Conservation (phyloP, 768 basidiomycete species). For the Tylopilus intermedius region DNA sequence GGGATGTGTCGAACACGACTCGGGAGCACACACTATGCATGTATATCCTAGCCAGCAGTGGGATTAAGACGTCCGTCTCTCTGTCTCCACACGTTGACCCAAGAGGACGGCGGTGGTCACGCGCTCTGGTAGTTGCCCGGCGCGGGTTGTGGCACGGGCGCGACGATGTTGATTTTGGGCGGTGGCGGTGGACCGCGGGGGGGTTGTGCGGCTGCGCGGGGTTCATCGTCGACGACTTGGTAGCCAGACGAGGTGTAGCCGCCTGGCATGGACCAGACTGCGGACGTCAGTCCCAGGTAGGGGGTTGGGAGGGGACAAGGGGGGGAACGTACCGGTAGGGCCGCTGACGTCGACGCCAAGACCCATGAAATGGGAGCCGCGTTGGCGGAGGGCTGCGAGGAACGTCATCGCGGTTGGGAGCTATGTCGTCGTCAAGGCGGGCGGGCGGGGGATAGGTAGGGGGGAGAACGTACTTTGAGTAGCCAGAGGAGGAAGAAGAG, state of each 20-base stretch:
- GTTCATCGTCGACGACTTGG: constrained; percentile 53
- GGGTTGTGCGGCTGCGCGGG: constrained; percentile 12
- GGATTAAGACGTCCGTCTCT: background rate
- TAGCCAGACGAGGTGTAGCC: constrained; percentile 56
- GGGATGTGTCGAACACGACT: background rate
- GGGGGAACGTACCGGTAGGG: constrained; percentile 45
- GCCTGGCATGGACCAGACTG: constrained; percentile 79
- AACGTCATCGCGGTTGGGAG: constrained; percentile 57
- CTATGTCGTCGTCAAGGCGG: constrained; percentile 27
- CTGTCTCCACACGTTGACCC: background rate
- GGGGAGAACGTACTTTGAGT: constrained; percentile 43
- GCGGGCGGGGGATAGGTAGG: no score
- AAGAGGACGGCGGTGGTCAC: background rate
- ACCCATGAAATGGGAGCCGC: constrained; percentile 52
- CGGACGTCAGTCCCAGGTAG: background rate
- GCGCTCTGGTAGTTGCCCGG: constrained; percentile 27
- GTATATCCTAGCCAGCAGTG: background rate
- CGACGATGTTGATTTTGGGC: constrained; percentile 10
- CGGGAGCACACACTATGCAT: background rate
- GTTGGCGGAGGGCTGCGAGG: constrained; percentile 47
- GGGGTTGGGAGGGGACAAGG: background rate
- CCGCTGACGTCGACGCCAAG: constrained; percentile 49
- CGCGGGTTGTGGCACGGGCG: constrained; percentile 14
- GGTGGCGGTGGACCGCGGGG: constrained; percentile 10
- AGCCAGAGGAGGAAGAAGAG: constrained; percentile 52